These are phyloP conservation scores for Xylaria sp. DNA, from an alignment of 2,329 filamentous ascomycete species.

Conservation along the genomic window DNA sequence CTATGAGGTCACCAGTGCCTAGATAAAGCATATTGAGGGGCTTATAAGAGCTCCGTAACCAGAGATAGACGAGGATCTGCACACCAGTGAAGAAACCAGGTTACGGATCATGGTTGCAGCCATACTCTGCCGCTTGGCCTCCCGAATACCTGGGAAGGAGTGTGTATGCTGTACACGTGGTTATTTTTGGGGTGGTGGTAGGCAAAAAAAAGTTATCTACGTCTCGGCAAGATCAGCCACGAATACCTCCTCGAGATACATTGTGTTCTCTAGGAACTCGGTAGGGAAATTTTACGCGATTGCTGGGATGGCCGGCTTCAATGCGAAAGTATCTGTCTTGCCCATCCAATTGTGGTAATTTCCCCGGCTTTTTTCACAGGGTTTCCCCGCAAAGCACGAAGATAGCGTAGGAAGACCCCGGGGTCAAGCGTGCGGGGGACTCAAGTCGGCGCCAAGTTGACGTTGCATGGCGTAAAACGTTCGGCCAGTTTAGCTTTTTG, in stretches of 20 bases:
- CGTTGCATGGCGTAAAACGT: neutral
- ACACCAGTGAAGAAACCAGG: neutral
- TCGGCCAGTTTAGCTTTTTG: conserved; percentile 11
- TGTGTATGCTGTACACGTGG: neutral
- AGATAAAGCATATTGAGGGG: neutral
- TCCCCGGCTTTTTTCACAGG: conserved; percentile 7
- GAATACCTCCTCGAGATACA: neutral
- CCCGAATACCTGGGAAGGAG: conserved; percentile 16
- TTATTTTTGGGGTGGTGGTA: neutral
- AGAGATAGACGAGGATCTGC: conserved; percentile 1
- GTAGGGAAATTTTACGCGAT: neutral
- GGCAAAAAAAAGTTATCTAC: neutral
- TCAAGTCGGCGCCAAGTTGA: neutral
- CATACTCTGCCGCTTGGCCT: neutral
- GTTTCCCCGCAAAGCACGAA: conserved; percentile 22
- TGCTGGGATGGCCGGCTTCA: neutral
- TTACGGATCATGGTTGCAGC: neutral
- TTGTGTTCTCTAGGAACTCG: neutral
- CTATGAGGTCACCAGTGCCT: conserved; percentile 4
- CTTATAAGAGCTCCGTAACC: neutral
- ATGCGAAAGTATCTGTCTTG: neutral
- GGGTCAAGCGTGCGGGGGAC: conserved; percentile 30
- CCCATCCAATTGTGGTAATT: conserved; percentile 10
- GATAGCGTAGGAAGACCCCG: neutral
- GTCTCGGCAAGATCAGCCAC: neutral